Evolutionary conservation across 106 monocot species (phyloP), one percentile per base, ranked within the genome.

Genomic region (Platanthera zijinensis): DNA sequence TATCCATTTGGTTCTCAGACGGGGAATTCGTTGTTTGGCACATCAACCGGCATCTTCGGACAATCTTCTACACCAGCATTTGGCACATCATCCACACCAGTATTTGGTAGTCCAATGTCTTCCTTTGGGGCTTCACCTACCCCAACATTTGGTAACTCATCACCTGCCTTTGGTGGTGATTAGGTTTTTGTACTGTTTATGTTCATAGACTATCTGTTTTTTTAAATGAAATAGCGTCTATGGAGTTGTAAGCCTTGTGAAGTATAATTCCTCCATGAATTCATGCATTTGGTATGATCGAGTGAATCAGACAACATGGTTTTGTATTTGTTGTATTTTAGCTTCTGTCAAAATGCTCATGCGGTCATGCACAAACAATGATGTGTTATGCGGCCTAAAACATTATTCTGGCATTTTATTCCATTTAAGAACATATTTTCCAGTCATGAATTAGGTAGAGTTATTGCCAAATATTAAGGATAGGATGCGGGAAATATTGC

Each of bases 31-130:
- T 25, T 86, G 5, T 95, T 95, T 77, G 92, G 90, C 47, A 90
- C 86, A 17, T 95, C 92, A 2, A 96, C 92, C 48, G 92, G 95
- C 10, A 90, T 92, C n/a, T 95, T 90, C 77, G 90, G 92, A 7
- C 87, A 88, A 69, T 76, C 86, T 12, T 80, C 85, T 4, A 79
- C 87, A 25, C 82, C 87, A 8, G 61, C 84, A 14, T 93, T 93
- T 73, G 85, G 89, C 77, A 82, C 86, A 61, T 88, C 92, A 7
- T 76, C 95, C 3, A 68, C 88, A 11, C 81, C 87, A 17, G 76
- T 81, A 48, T 87, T 90, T 85, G 87, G 90, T 48, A 87, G 79
- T 56, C 80, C 86, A 0, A 79, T 72, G 59, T 89, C 94, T 50
- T 59, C 91, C 12, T 96, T 91, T 72, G 96, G 96, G 7, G 80